A percentile compares a stretch with the other conserved stretches of the same genome.
These are phyloP conservation scores for Salinomyces thailandicus DNA, from an alignment of 2,329 filamentous ascomycete species.

Conservation along the genomic window DNA sequence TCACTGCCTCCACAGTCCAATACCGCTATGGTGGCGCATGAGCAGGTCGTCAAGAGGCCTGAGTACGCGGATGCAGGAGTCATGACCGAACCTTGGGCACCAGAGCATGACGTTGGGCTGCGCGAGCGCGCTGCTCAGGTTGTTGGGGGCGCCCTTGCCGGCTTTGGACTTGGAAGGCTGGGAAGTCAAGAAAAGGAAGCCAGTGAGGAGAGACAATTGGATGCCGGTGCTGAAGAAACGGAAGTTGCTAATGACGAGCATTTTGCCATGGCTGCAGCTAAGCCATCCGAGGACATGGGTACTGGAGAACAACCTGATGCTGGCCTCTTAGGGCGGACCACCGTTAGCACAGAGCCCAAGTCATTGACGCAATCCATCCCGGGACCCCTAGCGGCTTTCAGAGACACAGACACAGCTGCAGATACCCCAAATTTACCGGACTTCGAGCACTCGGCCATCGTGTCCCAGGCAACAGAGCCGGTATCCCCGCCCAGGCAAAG, in stretches of 20 bases:
- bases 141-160: slow-evolving; percentile 26
- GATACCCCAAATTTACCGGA: too few relatives aligned
- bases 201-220: background rate
- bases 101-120: slow-evolving; percentile 17
- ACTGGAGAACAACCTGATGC: too few relatives aligned
- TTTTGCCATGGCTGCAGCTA: too few relatives aligned
- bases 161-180: slow-evolving; percentile 21
- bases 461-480: slow-evolving; percentile 31
- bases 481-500: slow-evolving; percentile 8
- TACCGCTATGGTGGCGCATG: slow-evolving; percentile 8
- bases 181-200: background rate
- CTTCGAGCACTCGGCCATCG: slow-evolving; percentile 25
- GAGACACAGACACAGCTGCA: too few relatives aligned
- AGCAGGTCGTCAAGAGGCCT: slow-evolving; percentile 4
- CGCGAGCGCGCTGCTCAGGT: slow-evolving; percentile 18
- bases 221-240: background rate
- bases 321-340: too few relatives aligned
- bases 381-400: too few relatives aligned
- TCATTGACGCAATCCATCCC: too few relatives aligned
- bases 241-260: too few relatives aligned
- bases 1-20: slow-evolving; percentile 7
- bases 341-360: too few relatives aligned
- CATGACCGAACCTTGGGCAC: slow-evolving; percentile 52
- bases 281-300: too few relatives aligned
- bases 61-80: slow-evolving; percentile 44